Percentiles rank a stretch among this genome's conserved stretches.
Evolutionary conservation across 2,329 filamentous ascomycete species (phyloP).

Genomic region (Incumbomyces delicatus): DNA sequence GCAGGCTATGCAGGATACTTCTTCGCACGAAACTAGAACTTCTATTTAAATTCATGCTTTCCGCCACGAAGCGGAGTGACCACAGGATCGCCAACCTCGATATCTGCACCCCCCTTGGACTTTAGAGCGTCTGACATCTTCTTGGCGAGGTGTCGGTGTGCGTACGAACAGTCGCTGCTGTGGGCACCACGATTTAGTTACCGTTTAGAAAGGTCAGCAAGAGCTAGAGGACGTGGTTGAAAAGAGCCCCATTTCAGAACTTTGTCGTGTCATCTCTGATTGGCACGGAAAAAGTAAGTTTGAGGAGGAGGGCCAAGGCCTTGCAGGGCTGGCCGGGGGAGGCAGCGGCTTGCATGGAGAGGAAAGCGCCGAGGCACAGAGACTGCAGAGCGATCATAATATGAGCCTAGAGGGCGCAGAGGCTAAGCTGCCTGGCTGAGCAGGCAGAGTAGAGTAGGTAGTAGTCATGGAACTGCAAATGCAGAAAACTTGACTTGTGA

Average conservation of each 20-base stretch:
- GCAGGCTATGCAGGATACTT: no score
- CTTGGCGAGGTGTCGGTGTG: no score
- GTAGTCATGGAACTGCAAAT: not conserved
- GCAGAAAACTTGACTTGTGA: no score
- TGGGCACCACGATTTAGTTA: no score
- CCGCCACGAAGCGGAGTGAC: slow-evolving; percentile 14
- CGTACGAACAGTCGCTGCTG: no score
- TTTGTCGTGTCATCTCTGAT: no score
- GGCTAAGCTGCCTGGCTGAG: slow-evolving; percentile 10
- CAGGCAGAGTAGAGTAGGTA: slow-evolving; percentile 2
- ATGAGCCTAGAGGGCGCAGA: slow-evolving; percentile 12
- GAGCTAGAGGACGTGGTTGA: no score
- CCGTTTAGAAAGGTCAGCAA: no score
- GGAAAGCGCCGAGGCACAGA: slow-evolving; percentile 11
- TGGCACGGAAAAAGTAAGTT: no score
- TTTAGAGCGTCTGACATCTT: slow-evolving; percentile 14
- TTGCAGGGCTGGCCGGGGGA: slow-evolving; percentile 33
- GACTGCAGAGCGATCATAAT: slow-evolving; percentile 11
- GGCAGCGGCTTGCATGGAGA: slow-evolving; percentile 10
- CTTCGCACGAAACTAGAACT: no score
- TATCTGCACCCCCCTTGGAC: slow-evolving; percentile 14
- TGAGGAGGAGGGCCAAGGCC: slow-evolving; percentile 34
- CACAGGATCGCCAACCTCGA: slow-evolving; percentile 14
- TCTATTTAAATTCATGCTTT: slow-evolving; percentile 10
- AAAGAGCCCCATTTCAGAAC: no score